A percentile compares a stretch with the other conserved stretches of the same genome.
These are phyloP conservation scores for Suillus brevipes DNA, from an alignment of 768 basidiomycete species.

Conservation along the genomic window DNA sequence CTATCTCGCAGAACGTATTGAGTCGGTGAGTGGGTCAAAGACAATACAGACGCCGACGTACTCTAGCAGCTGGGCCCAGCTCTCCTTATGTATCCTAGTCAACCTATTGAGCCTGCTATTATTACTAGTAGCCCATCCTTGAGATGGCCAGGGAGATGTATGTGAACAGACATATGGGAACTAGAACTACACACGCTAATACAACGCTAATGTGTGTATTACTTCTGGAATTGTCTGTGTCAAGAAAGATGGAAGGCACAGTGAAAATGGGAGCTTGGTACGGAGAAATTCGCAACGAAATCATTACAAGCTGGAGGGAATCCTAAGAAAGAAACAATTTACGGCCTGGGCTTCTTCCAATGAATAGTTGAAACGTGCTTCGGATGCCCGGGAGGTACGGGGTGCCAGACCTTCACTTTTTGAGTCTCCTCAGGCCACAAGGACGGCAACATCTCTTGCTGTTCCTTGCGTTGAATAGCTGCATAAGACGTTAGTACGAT, in stretches of 20 bases:
- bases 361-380: neutral
- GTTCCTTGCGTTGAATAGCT: conserved; percentile 5
- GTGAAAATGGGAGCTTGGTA: neutral
- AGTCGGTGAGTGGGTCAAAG: too few species aligned
- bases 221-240: neutral
- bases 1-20: too few species aligned
- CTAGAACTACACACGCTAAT: neutral
- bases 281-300: neutral
- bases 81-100: neutral
- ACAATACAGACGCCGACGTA: neutral
- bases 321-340: neutral
- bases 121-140: neutral
- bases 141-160: neutral
- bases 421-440: neutral
- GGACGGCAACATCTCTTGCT: neutral
- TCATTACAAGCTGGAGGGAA: neutral
- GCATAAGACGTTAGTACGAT: neutral
- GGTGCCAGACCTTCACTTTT: neutral
- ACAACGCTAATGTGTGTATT: neutral
- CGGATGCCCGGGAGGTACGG: neutral
- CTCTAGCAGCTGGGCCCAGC: neutral
- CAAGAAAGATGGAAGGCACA: neutral
- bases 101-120: neutral
- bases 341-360: neutral
- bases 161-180: neutral